A percentile compares a stretch with the other conserved stretches of the same genome.
Evolutionary conservation across 495 filamentous ascomycete species (phyloP).

Genomic region (Tricharina praecox): DNA sequence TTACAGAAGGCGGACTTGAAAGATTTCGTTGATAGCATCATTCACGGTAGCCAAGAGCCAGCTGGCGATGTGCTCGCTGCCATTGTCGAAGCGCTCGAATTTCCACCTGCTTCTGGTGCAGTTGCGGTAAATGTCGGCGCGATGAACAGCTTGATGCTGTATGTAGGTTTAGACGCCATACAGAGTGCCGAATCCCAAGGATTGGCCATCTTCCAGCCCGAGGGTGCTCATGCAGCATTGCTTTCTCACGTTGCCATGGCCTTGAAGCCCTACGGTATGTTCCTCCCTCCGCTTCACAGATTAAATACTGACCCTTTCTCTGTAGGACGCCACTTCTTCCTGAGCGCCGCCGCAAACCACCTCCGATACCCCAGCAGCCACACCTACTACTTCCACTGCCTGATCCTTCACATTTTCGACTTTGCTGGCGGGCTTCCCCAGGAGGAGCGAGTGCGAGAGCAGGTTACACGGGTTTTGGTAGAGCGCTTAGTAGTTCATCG

Average conservation of each 20-base stretch:
- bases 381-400: conserved; percentile 84
- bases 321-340: conserved; percentile 65
- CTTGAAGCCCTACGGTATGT: conserved; percentile 42
- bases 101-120: conserved; percentile 27
- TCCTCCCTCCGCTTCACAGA: background rate
- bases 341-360: conserved; percentile 76
- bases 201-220: conserved; percentile 47
- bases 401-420: conserved; percentile 73
- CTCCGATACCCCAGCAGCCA: conserved; percentile 76
- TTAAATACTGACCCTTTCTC: background rate
- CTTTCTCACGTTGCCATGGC: conserved; percentile 58
- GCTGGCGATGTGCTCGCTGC: background rate
- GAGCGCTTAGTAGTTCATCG: conserved; percentile 79
- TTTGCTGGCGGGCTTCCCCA: conserved; percentile 58
- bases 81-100: background rate
- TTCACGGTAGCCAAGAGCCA: background rate
- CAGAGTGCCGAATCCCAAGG: conserved; percentile 39
- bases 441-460: conserved; percentile 67
- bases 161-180: conserved; percentile 59
- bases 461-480: conserved; percentile 70
- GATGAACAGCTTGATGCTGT: conserved; percentile 65
- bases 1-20: conserved; percentile 19
- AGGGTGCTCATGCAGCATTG: conserved; percentile 55
- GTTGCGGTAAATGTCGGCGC: conserved; percentile 52
- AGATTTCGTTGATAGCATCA: conserved; percentile 16